Evolutionary conservation across 2,329 filamentous ascomycete species (phyloP).

Genomic region (Colletotrichum musicola): DNA sequence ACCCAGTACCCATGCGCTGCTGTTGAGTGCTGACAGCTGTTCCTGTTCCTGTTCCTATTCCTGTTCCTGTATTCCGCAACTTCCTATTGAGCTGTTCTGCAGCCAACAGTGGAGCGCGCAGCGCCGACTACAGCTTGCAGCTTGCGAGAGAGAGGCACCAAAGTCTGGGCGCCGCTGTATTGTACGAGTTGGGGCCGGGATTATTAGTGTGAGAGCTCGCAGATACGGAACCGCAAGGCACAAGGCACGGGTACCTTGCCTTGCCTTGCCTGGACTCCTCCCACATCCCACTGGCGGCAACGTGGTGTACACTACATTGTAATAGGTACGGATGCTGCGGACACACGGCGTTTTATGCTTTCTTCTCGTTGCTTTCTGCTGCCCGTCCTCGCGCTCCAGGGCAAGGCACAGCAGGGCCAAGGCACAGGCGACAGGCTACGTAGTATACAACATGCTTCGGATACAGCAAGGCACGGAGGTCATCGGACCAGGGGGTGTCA

Average conservation of each 20-base stretch:
- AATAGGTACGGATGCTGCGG: too few relatives aligned
- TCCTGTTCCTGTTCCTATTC: constrained; percentile 3
- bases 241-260: constrained; percentile 27
- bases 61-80: constrained; percentile 15
- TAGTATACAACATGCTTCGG: too few relatives aligned
- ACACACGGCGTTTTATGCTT: too few relatives aligned
- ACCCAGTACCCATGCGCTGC: not conserved
- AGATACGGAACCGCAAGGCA: constrained; percentile 25
- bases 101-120: constrained; percentile 8
- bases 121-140: not conserved
- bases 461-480: too few relatives aligned
- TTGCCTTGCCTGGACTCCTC: constrained; percentile 28
- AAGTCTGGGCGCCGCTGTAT: not conserved
- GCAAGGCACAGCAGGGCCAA: not conserved
- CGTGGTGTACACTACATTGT: too few relatives aligned
- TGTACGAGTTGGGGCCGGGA: constrained; percentile 10
- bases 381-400: not conserved
- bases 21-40: not conserved
- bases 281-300: constrained; percentile 21
- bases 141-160: not conserved
- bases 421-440: too few relatives aligned
- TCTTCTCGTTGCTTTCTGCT: constrained; percentile 17
- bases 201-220: not conserved
- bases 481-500: too few relatives aligned
- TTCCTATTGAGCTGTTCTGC: constrained; percentile 5